Base-by-base conservation (phyloP, 805 yeast genomes). In the Kodamaea hsintzibuensis region DNA sequence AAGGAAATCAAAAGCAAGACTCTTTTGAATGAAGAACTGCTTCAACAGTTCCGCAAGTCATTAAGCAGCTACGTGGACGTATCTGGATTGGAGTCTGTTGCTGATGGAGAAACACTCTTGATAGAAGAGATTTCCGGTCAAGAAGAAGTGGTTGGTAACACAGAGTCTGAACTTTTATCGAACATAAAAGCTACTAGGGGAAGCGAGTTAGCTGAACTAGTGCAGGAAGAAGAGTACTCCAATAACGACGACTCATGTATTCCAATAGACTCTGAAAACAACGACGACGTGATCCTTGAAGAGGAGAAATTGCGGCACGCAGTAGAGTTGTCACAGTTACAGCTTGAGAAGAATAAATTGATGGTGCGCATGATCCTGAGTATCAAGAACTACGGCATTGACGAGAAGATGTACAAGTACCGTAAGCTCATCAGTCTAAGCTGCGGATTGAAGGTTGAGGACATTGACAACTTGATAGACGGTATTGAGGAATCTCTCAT, bases 391-490 rank as follows among this genome's bases (percentile, higher is more conserved):
- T 80, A 54, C 67, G 83, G 70, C 56, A 73, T 80, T 57, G 83
- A 80, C 52, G 72, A 76, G 19, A 83, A 80, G 60, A 84, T 87
- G 71, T 82, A 82, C 62, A 91, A 90, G 66, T 88, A 93, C 73
- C 79, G 96, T 58, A 84, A 84, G 62, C 76, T 93, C 56, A 85
- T 95, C 43, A 82, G 93, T 19, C 73, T 84, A 47, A 82, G 90
- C 47, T 88, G 96, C 66, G 96, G 90, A 1, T 78, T 91, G 52
- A 82, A 85, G 49, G 79, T 85, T 17, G 96, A 89, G 55, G 95
- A 88, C 56, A 86, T 93, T 54, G 90, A 86, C 63, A 87, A 89
- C 30, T 77, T 91, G 55, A 76, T 93, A 49, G 93, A 89, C 59
- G 97, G 93, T 17, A 88, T 93, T 22, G 57, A 57, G 38, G 57